A percentile compares a stretch with the other conserved stretches of the same genome.
Evolutionary conservation across 2,329 filamentous ascomycete genomes (phyloP).

Genomic region (Colletotrichum eleusines): DNA sequence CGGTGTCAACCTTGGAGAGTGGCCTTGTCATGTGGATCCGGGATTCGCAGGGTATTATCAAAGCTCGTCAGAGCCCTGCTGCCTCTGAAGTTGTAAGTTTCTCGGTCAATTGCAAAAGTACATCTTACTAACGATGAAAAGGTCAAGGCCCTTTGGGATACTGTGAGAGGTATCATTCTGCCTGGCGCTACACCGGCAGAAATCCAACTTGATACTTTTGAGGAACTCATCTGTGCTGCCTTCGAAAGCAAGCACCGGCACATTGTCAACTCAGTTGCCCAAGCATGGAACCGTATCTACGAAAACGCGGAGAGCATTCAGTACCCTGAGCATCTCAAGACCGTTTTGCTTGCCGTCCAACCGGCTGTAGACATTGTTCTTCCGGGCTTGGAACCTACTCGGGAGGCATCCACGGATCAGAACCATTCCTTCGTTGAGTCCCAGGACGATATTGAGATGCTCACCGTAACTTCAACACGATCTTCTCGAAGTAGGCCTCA

Average conservation of each 20-base stretch:
- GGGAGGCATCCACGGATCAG: conserved; percentile 54
- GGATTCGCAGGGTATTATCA: conserved; percentile 63
- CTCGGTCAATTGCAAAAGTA: conserved; percentile 11
- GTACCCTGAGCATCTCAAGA: conserved; percentile 75
- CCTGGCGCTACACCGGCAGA: conserved; percentile 53
- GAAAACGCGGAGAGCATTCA: conserved; percentile 68
- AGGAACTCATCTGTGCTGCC: conserved; percentile 66
- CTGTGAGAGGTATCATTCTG: conserved; percentile 57
- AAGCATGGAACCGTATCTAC: conserved; percentile 78
- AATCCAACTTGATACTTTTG: conserved; percentile 64
- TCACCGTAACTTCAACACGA: conserved; percentile 44
- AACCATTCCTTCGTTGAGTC: conserved; percentile 60
- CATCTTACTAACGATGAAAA: conserved; percentile 50
- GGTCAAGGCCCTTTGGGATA: conserved; percentile 64
- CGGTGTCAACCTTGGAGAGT: conserved; percentile 71
- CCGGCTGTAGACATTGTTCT: conserved; percentile 62
- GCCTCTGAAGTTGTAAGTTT: conserved; percentile 61
- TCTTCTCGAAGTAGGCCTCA: conserved; percentile 44
- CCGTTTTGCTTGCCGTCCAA: conserved; percentile 71
- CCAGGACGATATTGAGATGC: conserved; percentile 57
- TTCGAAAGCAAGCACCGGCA: conserved; percentile 69
- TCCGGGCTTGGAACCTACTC: conserved; percentile 57
- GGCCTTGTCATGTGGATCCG: conserved; percentile 74
- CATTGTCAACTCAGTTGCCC: conserved; percentile 64
- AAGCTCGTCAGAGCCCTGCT: conserved; percentile 54